Conservation (phyloP, 495 filamentous ascomycete genomes). For the Hypoxylon trugodes region DNA sequence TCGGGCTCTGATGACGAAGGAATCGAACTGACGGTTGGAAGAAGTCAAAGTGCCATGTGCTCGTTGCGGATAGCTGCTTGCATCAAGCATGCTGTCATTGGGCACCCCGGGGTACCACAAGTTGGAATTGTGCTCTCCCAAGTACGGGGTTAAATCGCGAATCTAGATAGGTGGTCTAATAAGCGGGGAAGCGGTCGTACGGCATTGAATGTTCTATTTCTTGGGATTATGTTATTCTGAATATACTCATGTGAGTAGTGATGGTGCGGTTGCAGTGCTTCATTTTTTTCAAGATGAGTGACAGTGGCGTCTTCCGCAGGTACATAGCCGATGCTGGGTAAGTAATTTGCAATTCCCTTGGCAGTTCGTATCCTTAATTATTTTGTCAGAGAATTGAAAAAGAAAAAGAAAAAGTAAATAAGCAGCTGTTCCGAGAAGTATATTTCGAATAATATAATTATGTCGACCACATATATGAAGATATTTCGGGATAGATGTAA, state of each 20-base stretch:
- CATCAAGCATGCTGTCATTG: conserved; percentile 22
- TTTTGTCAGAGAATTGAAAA: no score
- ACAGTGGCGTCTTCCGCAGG: no score
- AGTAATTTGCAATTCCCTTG: no score
- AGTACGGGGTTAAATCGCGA: conserved; percentile 5
- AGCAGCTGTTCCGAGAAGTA: no score
- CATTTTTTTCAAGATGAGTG: no score
- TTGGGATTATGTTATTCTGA: no score
- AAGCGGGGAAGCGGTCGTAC: background rate
- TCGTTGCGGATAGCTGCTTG: conserved; percentile 21
- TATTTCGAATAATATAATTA: background rate
- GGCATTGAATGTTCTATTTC: no score
- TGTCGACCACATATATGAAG: background rate
- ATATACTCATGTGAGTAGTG: no score
- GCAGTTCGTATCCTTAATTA: no score
- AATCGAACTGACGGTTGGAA: background rate
- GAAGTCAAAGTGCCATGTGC: conserved; percentile 24
- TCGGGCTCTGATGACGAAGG: background rate
- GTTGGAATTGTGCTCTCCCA: background rate
- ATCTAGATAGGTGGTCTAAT: background rate
- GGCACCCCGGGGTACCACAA: conserved; percentile 10
- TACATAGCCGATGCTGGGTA: no score
- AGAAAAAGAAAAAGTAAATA: no score
- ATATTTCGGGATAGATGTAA: background rate
- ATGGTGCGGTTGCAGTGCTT: no score